phyloP scores from a whole-genome alignment of 2,329 filamentous ascomycete genomes.

The Nothophaeocryptopus gaeumannii region DNA sequence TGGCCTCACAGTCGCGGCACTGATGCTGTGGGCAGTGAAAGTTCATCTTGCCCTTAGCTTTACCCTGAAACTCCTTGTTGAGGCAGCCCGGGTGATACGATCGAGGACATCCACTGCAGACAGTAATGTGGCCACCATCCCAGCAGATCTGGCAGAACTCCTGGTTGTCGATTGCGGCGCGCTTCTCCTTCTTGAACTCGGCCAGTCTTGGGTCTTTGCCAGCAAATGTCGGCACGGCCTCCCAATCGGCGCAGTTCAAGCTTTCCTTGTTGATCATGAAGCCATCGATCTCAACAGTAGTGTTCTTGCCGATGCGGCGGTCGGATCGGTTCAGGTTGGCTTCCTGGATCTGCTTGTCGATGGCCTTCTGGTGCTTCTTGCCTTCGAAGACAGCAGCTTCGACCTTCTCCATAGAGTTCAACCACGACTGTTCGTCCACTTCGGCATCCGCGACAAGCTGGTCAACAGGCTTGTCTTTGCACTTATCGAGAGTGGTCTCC shows the following conservation, averaged over 20 bases:
- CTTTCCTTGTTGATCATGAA: constrained; percentile 57
- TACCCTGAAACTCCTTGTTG: constrained; percentile 39
- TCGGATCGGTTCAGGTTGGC: constrained; percentile 41
- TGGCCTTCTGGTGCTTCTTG: constrained; percentile 47
- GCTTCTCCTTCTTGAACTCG: constrained; percentile 50
- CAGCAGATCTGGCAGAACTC: constrained; percentile 54
- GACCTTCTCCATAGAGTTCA: constrained; percentile 56
- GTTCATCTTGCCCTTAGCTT: constrained; percentile 42
- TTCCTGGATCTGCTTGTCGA: constrained; percentile 35
- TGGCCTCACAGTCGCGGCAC: constrained; percentile 54
- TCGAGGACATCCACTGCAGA: constrained; percentile 54
- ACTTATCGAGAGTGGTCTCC: constrained; percentile 53
- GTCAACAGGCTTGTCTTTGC: constrained; percentile 51
- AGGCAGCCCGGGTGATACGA: constrained; percentile 55
- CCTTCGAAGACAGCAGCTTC: constrained; percentile 58
- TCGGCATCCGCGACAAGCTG: constrained; percentile 27
- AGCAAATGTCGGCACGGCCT: constrained; percentile 57
- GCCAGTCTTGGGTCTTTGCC: constrained; percentile 55
- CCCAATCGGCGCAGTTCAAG: constrained; percentile 52
- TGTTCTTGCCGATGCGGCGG: constrained; percentile 56
- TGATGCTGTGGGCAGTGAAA: constrained; percentile 58
- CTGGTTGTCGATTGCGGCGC: constrained; percentile 48
- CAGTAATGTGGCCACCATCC: constrained; percentile 48
- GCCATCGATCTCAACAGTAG: constrained; percentile 56
- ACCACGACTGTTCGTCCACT: constrained; percentile 55